Conservation (phyloP, 345 rosid species). For the Barbarea vulgaris region DNA sequence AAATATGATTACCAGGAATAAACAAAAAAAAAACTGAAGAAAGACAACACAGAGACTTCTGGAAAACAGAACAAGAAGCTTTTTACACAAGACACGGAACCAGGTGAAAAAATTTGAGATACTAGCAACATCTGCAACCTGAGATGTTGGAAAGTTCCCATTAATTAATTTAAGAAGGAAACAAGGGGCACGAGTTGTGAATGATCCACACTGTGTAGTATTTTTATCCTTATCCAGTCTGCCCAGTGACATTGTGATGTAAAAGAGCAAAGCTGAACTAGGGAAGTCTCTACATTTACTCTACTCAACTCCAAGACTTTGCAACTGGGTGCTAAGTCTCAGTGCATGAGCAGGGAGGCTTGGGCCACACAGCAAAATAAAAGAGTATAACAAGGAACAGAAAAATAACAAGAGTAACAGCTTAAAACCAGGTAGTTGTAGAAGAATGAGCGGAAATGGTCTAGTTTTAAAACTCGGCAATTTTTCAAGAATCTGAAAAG, state of each 20-base stretch:
- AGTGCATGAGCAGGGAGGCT: slow-evolving; percentile 8
- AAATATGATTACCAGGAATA: slow-evolving; percentile 12
- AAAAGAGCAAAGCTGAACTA: slow-evolving; percentile 39
- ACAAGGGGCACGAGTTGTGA: background rate
- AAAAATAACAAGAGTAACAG: slow-evolving; percentile 3
- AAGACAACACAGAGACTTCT: slow-evolving; percentile 13
- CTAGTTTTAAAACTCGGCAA: slow-evolving; percentile 14
- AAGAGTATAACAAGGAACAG: background rate
- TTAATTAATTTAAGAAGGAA: background rate
- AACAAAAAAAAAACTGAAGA: slow-evolving; percentile 1
- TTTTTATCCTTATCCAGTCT: slow-evolving; percentile 35
- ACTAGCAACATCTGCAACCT: slow-evolving; percentile 22
- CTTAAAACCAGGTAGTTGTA: slow-evolving; percentile 9
- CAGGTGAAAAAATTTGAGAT: slow-evolving; percentile 8
- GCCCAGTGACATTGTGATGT: slow-evolving; percentile 38
- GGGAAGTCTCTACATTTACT: slow-evolving; percentile 15
- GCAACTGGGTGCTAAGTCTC: slow-evolving; percentile 40
- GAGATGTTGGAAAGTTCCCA: slow-evolving; percentile 24
- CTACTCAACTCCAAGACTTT: slow-evolving; percentile 30
- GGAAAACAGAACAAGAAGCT: slow-evolving; percentile 9
- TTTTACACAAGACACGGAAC: slow-evolving; percentile 10
- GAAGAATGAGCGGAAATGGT: slow-evolving; percentile 8
- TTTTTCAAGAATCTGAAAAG: background rate
- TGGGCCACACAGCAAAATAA: background rate
- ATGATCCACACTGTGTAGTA: slow-evolving; percentile 13